Base-by-base conservation (phyloP, 2,329 filamentous ascomycete genomes). In the Diplodia sapinea region DNA sequence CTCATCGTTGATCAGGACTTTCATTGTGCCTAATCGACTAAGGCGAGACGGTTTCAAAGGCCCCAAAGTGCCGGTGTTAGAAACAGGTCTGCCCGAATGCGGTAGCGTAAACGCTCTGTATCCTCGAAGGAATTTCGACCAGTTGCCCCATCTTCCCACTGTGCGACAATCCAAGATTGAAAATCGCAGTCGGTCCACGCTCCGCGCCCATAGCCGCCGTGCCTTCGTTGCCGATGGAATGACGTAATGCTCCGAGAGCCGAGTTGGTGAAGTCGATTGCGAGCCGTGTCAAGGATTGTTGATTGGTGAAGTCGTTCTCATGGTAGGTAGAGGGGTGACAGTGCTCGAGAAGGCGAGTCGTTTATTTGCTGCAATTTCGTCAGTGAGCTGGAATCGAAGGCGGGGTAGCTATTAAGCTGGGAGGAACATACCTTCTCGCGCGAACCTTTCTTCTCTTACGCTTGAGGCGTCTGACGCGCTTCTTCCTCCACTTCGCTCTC, bases 401-500 rank as follows among this genome's bases (percentile, higher is more conserved):
- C 29, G 57, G 47, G 29, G 47, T 36, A 51, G 47, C 59, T 29
- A 17, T 20, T 33, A 26, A 5, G 57, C 38, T 33, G 4, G 13
- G 13, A 12, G 20, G 49, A 51, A 84, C 93, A 88, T 88, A 98
- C 95, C 90, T 94, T 87, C 95, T 87, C 79, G 94, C 95, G 83
- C 95, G 90, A 86, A 95, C 97, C 94, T 99, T 99, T 93, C 95
- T 96, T 87, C 95, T 93, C 94, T 99, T 99, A 83, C 94, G 91
- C 91, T 98, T 98, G 84, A 99, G 93, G 85, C 95, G 91, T 80
- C 95, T 89, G 86, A 97, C 94, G 84, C 95, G 89, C 94, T 99
- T 99, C 92, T 99, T 99, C 89, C 94, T 95, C 95, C 95, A 98
- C 89, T 98, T 98, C 82, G 93, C 94, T 95, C 94, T 90, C 88